These are phyloP conservation scores for Leishmania lainsoni DNA, from an alignment of 208 protist genomes.

Conservation along the genomic window DNA sequence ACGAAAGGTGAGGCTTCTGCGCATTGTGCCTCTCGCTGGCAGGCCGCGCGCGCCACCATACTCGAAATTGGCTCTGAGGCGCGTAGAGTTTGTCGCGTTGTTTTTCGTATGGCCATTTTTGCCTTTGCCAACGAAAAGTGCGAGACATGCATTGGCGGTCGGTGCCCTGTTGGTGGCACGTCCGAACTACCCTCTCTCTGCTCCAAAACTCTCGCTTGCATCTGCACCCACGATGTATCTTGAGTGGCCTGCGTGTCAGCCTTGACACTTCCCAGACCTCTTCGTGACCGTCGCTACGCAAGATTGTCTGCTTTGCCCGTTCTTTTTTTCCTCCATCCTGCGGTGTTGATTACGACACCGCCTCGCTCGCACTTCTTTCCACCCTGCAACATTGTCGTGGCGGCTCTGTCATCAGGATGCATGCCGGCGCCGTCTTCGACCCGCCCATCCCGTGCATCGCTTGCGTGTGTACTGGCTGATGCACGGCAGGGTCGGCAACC, in stretches of 20 bases:
- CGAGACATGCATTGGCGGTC: background rate
- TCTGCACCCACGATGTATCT: background rate
- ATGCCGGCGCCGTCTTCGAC: conserved; percentile 15
- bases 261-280: background rate
- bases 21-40: background rate
- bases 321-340: background rate
- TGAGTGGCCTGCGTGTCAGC: background rate
- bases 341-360: background rate
- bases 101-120: too few species aligned
- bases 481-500: conserved; percentile 7
- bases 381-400: background rate
- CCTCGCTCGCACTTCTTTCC: background rate
- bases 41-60: background rate
- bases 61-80: background rate
- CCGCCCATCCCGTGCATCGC: conserved; percentile 14
- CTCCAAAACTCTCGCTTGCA: background rate
- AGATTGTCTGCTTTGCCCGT: background rate
- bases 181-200: background rate
- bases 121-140: background rate
- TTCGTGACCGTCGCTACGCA: background rate
- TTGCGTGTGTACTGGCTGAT: conserved; percentile 15
- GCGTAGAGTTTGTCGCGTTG: background rate
- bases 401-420: conserved; percentile 1
- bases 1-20: background rate
- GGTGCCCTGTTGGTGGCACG: background rate